Evolutionary conservation across 192 early-diverging fungal species (phyloP).

Genomic region (Dissophora globulifera): DNA sequence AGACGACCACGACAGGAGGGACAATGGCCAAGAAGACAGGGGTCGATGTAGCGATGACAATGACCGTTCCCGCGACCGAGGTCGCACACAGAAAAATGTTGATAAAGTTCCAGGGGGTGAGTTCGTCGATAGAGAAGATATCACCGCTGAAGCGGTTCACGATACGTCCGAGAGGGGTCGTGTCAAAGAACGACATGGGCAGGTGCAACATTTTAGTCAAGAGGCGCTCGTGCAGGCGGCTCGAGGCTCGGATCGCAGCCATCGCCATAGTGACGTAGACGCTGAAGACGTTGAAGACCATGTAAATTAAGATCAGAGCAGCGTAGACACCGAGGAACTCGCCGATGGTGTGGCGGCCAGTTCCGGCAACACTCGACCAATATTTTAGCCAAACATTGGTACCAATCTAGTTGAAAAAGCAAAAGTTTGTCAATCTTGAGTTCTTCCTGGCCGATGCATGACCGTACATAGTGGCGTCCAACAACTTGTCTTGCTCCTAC

Average conservation of each 20-base stretch:
- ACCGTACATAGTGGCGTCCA: background rate
- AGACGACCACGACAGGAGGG: slow-evolving; percentile 62
- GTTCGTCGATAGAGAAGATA: slow-evolving; percentile 83
- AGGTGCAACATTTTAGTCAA: slow-evolving; percentile 73
- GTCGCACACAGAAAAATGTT: slow-evolving; percentile 53
- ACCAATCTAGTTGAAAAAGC: slow-evolving; percentile 43
- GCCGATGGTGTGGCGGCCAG: slow-evolving; percentile 9
- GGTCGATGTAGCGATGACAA: slow-evolving; percentile 57
- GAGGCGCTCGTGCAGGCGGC: slow-evolving; percentile 68
- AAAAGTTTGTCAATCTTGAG: background rate
- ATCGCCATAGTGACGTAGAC: slow-evolving; percentile 37
- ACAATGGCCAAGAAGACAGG: slow-evolving; percentile 61
- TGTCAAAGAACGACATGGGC: slow-evolving; percentile 73
- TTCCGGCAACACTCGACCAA: slow-evolving; percentile 54
- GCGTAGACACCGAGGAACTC: slow-evolving; percentile 43
- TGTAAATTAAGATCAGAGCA: slow-evolving; percentile 19
- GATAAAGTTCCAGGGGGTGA: slow-evolving; percentile 63
- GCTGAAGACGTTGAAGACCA: slow-evolving; percentile 28
- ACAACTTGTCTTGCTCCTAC: background rate
- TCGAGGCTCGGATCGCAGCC: slow-evolving; percentile 68
- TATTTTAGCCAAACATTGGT: slow-evolving; percentile 75
- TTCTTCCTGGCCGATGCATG: no score
- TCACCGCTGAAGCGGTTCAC: slow-evolving; percentile 94
- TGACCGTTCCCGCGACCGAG: slow-evolving; percentile 55
- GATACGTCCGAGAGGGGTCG: slow-evolving; percentile 71